Percentiles rank a stretch among this genome's conserved stretches.
Conservation (phyloP, 805 yeast species). For the Myxozyma kluyveri region DNA sequence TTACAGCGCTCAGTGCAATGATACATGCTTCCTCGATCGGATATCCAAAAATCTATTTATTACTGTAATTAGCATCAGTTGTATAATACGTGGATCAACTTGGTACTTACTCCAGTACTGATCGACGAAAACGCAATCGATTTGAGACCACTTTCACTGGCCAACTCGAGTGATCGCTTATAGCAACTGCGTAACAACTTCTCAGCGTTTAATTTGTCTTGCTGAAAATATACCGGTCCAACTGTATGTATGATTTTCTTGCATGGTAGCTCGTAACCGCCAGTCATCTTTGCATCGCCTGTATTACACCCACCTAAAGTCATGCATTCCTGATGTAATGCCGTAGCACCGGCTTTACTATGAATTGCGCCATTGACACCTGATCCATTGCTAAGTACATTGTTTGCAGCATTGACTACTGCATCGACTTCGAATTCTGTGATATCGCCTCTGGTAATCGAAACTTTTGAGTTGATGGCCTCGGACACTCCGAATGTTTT, state of each 20-base stretch:
- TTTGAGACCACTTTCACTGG: conserved; percentile 9
- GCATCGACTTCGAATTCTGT: conserved; percentile 19
- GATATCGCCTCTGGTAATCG: conserved; percentile 19
- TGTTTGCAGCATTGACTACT: conserved; percentile 29
- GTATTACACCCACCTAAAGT: conserved; percentile 22
- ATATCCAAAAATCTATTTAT: conserved; percentile 19
- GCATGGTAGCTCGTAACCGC: conserved; percentile 13
- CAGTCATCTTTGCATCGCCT: conserved; percentile 28
- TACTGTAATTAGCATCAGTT: background rate
- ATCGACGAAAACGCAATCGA: conserved; percentile 27
- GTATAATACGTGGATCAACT: background rate
- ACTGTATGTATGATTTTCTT: conserved; percentile 22
- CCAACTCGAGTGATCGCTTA: conserved; percentile 9
- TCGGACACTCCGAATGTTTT: too few relatives aligned
- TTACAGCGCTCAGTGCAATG: conserved; percentile 14
- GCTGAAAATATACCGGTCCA: conserved; percentile 18
- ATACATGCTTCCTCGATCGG: conserved; percentile 14
- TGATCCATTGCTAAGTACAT: conserved; percentile 16
- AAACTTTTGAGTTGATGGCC: conserved; percentile 13
- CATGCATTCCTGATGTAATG: conserved; percentile 14
- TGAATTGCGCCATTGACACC: conserved; percentile 31
- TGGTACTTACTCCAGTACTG: conserved; percentile 27
- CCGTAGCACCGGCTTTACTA: conserved; percentile 20
- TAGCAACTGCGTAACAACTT: conserved; percentile 17
- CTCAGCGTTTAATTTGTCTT: conserved; percentile 1